phyloP scores from a whole-genome alignment of 495 filamentous ascomycete species.

The Penicillium canescens region DNA sequence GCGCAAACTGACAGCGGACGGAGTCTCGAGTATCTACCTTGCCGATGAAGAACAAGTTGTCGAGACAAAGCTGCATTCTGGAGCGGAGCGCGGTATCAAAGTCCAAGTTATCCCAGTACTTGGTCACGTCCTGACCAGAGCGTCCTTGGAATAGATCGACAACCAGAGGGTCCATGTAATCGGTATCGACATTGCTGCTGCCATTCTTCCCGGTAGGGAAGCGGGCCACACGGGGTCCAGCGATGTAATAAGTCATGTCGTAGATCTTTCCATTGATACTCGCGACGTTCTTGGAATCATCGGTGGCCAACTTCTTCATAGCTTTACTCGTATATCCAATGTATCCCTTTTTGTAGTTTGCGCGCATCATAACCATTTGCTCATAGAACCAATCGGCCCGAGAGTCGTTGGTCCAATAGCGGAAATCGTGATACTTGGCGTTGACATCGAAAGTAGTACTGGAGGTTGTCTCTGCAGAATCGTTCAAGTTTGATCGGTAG shows the following conservation, averaged over 20 bases:
- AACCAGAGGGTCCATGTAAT: slow-evolving; percentile 83
- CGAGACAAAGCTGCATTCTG: slow-evolving; percentile 81
- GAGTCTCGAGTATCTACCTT: slow-evolving; percentile 92
- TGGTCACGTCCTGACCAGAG: slow-evolving; percentile 77
- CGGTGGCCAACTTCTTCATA: slow-evolving; percentile 65
- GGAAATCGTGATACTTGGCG: slow-evolving; percentile 88
- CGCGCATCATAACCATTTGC: slow-evolving; percentile 72
- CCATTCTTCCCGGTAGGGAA: slow-evolving; percentile 49
- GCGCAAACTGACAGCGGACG: slow-evolving; percentile 78
- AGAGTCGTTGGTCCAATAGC: slow-evolving; percentile 75
- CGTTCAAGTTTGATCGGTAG: slow-evolving; percentile 71
- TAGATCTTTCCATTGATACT: slow-evolving; percentile 83
- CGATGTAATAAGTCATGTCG: slow-evolving; percentile 83
- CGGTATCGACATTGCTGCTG: slow-evolving; percentile 54
- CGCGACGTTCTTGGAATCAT: slow-evolving; percentile 63
- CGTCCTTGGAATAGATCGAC: slow-evolving; percentile 74
- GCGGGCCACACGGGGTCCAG: slow-evolving; percentile 68
- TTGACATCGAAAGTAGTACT: slow-evolving; percentile 71
- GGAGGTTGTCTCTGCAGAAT: slow-evolving; percentile 61
- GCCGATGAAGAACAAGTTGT: slow-evolving; percentile 95
- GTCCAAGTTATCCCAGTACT: slow-evolving; percentile 72
- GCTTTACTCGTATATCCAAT: slow-evolving; percentile 83
- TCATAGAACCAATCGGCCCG: slow-evolving; percentile 90
- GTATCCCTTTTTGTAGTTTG: slow-evolving; percentile 83
- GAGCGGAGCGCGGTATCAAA: slow-evolving; percentile 54